These are phyloP conservation scores for Carex cristatella DNA, from an alignment of 176 grass and related monocot genomes.

Conservation along the genomic window DNA sequence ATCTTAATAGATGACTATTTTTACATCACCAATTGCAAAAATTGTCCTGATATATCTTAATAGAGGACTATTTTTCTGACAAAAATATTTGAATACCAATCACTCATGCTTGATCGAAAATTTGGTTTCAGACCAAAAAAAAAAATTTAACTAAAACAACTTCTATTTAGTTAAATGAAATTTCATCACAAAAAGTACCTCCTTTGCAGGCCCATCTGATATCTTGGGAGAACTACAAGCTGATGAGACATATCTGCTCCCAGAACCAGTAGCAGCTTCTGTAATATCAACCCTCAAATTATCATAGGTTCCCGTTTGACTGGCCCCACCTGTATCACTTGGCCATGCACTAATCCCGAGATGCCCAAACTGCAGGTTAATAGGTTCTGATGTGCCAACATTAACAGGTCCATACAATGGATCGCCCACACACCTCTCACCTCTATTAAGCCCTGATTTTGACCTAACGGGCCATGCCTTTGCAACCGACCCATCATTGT, in stretches of 20 bases:
- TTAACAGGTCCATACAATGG: constrained; percentile 78
- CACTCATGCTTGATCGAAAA: background rate
- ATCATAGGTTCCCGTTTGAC: constrained; percentile 50
- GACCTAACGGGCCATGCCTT: constrained; percentile 75
- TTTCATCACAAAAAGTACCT: constrained; percentile 38
- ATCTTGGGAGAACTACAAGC: constrained; percentile 59
- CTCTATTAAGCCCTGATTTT: constrained; percentile 33
- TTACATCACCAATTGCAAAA: constrained; percentile 14
- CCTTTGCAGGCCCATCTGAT: constrained; percentile 58
- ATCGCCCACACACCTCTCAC: constrained; percentile 41
- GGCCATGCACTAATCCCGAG: constrained; percentile 95
- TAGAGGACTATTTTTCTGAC: background rate
- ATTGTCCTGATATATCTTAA: background rate
- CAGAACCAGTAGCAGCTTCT: constrained; percentile 32
- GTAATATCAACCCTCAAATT: constrained; percentile 42
- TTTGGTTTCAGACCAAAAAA: background rate
- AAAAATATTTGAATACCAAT: background rate
- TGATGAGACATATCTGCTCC: constrained; percentile 47
- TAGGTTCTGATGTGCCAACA: constrained; percentile 59
- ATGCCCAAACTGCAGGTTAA: constrained; percentile 84
- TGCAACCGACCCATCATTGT: constrained; percentile 78
- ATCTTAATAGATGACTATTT: background rate
- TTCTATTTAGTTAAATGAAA: background rate
- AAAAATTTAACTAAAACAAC: background rate
- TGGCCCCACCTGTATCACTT: constrained; percentile 69